Base-by-base conservation (phyloP, 1,284 basidiomycete genomes). In the Boletus hoseneyae region DNA sequence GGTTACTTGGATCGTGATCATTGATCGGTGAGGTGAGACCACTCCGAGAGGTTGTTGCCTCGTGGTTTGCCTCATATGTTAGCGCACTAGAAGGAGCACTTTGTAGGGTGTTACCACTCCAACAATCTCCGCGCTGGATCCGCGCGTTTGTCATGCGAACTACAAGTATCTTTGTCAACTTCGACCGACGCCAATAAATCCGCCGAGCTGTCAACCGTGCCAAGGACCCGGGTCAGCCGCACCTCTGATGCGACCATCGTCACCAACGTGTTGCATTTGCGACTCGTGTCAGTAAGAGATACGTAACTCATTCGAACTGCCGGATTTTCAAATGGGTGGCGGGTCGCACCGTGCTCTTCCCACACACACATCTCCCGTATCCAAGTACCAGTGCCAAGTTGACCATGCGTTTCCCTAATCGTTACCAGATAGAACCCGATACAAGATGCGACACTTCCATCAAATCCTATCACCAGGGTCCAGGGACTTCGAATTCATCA, bases 391-490 rank as follows among this genome's bases (percentile, higher is more conserved):
- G 11, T 6, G 1, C 16, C 10, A 13, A 23, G 21, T 35, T 8
- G 6, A 8, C 18, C 25, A 33, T 30, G 16, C 12, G 6, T 25
- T 41, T 25, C 27, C 15, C 23, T 10, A 16, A 32, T 36, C 13
- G n/a, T 29, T 44, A 21, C 15, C n/a, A 9, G 41, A 45, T 57
- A 39, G 33, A 40, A 30, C 29, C 33, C 38, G 15, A 42, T 35
- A 3, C 15, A 41, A 16, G 25, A 13, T 37, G 6, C 34, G 30
- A 42, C 11, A 2, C 27, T 43, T 35, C 45, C 16, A 42, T 39
- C 39, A 19, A 30, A 27, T 35, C 13, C 45, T 32, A 35, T 36
- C 11, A 16, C n/a, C n/a, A n/a, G n/a, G n/a, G n/a, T n/a, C 18
- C 13, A n/a, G 27, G 2, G 29, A 36, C 29, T 33, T 43, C 6